phyloP scores from a whole-genome alignment of 2,329 filamentous ascomycete species.

The Diplodia scrobiculata region DNA sequence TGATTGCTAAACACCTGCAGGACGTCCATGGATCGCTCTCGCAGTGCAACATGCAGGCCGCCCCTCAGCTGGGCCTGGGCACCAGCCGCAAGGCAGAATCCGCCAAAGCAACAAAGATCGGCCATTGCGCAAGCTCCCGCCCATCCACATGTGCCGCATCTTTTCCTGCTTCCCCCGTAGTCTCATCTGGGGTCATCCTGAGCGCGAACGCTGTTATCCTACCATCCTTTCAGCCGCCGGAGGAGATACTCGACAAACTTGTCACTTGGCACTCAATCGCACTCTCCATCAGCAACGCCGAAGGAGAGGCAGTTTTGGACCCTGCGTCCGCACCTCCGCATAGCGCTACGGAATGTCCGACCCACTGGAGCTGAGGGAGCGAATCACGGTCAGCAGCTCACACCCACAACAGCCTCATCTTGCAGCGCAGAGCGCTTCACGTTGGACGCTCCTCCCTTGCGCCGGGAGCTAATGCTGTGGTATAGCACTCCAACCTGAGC shows the following conservation, averaged over 20 bases:
- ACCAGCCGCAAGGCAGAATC: conserved; percentile 21
- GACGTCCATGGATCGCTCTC: neutral
- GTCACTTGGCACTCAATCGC: neutral
- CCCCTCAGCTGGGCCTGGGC: conserved; percentile 17
- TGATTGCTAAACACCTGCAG: neutral
- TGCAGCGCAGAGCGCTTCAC: neutral
- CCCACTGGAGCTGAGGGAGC: conserved; percentile 14
- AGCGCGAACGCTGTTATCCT: conserved; percentile 6
- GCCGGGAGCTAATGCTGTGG: conserved; percentile 22
- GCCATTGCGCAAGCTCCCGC: neutral
- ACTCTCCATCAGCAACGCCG: neutral
- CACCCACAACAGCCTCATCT: conserved; percentile 1
- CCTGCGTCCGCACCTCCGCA: conserved; percentile 10
- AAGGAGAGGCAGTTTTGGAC: neutral
- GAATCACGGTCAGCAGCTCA: conserved; percentile 24
- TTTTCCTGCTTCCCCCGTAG: neutral
- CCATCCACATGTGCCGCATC: conserved; percentile 1
- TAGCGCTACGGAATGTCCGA: conserved; percentile 19
- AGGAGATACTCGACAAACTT: neutral
- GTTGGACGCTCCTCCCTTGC: neutral
- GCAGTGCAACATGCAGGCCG: conserved; percentile 3
- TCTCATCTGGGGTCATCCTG: neutral
- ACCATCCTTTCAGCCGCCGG: neutral
- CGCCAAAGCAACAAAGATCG: conserved; percentile 7
- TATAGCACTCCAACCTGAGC: conserved; percentile 4